phyloP scores from a whole-genome alignment of 257 asterid genomes.

The Vinca minor region DNA sequence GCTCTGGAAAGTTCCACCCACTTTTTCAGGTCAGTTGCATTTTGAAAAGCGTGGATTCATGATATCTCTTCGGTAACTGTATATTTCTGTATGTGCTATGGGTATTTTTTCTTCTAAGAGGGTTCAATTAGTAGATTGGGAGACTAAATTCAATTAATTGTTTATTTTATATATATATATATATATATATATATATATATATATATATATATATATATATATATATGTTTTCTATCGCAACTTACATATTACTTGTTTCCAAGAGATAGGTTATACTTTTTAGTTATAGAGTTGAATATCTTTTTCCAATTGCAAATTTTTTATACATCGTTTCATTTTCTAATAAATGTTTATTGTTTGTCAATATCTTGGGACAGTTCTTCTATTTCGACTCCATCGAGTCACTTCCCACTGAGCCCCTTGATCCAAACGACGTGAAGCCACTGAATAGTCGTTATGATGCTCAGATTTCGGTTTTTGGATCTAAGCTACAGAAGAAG shows the following conservation, averaged over 20 bases:
- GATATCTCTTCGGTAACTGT: not conserved
- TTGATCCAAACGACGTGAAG: conserved; percentile 55
- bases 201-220: no score
- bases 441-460: conserved; percentile 83
- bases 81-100: not conserved
- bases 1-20: conserved; percentile 98
- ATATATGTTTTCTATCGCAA: no score
- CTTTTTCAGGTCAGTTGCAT: conserved; percentile 56
- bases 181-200: no score
- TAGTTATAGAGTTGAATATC: not conserved
- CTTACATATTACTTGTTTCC: not conserved
- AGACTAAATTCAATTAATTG: not conserved
- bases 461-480: conserved; percentile 90
- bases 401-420: conserved; percentile 73
- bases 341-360: not conserved
- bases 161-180: no score
- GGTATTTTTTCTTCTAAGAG: no score
- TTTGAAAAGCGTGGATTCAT: not conserved
- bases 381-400: conserved; percentile 86
- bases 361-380: conserved; percentile 37
- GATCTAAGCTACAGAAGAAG: conserved; percentile 74
- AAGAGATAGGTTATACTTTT: not conserved
- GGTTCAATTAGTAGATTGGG: not conserved
- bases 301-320: not conserved
- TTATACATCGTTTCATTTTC: not conserved